Evolutionary conservation across 306 rosid genomes (phyloP).

Genomic region (Dalbergia cultrata): DNA sequence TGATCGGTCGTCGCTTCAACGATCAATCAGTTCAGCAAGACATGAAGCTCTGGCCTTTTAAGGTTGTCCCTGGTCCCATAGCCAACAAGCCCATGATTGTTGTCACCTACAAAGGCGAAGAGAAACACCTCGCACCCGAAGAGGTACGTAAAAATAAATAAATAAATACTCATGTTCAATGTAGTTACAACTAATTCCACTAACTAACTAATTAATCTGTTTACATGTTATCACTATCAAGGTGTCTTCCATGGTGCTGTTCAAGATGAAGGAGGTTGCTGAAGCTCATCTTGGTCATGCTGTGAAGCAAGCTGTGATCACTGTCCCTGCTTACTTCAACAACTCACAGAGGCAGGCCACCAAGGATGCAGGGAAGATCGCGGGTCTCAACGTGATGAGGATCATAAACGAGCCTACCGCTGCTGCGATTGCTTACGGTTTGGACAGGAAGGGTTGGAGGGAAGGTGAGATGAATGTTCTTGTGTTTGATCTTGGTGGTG

Average conservation of each 20-base stretch:
- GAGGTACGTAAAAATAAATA: conserved; percentile 18
- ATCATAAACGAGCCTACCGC: conserved; percentile 61
- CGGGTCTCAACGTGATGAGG: conserved; percentile 54
- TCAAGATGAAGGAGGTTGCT: conserved; percentile 53
- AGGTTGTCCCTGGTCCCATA: conserved; percentile 38
- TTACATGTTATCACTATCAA: no score
- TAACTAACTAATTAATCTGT: no score
- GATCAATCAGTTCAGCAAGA: conserved; percentile 48
- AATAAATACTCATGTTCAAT: no score
- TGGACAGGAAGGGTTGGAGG: conserved; percentile 49
- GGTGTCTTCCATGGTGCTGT: conserved; percentile 43
- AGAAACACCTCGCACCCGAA: conserved; percentile 44
- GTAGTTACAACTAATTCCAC: no score
- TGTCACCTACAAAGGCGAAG: conserved; percentile 43
- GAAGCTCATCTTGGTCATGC: conserved; percentile 38
- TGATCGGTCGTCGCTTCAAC: conserved; percentile 49
- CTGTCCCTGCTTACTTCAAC: conserved; percentile 60
- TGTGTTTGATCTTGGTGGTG: conserved; percentile 61
- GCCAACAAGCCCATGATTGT: conserved; percentile 52
- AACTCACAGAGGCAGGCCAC: conserved; percentile 59
- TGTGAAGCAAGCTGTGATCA: conserved; percentile 49
- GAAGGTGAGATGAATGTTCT: conserved; percentile 54
- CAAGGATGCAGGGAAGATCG: conserved; percentile 54
- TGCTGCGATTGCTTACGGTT: conserved; percentile 59
- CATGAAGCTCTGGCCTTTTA: conserved; percentile 53